Evolutionary conservation across 2,329 filamentous ascomycete genomes (phyloP).

Genomic region (Fusarium sp.): DNA sequence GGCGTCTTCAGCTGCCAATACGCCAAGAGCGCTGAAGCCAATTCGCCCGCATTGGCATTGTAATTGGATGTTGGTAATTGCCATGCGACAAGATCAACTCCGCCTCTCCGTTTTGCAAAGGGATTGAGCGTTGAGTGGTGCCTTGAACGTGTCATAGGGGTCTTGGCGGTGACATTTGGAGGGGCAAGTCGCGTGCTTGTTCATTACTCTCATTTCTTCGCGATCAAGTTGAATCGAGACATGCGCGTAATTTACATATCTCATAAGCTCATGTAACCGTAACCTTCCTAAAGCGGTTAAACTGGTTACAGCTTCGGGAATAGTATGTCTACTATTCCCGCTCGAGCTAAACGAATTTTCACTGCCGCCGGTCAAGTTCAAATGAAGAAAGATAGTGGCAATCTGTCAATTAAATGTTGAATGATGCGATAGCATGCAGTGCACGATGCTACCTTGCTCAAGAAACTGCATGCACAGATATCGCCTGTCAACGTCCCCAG

Average conservation of each 20-base stretch:
- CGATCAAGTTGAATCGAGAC: no score
- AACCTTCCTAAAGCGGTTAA: conserved; percentile 34
- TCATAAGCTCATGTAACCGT: conserved; percentile 24
- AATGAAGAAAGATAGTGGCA: neutral
- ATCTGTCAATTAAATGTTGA: neutral
- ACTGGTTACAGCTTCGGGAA: conserved; percentile 6
- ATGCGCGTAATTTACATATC: fast-evolving
- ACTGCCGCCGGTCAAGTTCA: neutral
- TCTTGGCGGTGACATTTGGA: conserved; percentile 4
- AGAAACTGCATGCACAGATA: neutral
- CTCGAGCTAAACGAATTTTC: neutral
- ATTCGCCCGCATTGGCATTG: neutral
- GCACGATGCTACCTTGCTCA: neutral
- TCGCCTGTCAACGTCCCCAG: neutral
- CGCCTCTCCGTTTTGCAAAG: neutral
- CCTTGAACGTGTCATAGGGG: neutral
- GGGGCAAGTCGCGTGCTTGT: neutral
- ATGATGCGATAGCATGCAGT: neutral
- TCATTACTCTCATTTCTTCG: fast-evolving
- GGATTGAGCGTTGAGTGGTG: neutral
- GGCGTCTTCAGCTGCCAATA: conserved; percentile 15
- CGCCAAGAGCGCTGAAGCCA: neutral
- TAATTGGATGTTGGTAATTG: neutral
- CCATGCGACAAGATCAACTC: neutral
- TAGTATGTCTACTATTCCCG: neutral